Evolutionary conservation across 1,284 basidiomycete species (phyloP), one percentile per base, ranked within the genome.

Genomic region (Limonomyces culmigenus): DNA sequence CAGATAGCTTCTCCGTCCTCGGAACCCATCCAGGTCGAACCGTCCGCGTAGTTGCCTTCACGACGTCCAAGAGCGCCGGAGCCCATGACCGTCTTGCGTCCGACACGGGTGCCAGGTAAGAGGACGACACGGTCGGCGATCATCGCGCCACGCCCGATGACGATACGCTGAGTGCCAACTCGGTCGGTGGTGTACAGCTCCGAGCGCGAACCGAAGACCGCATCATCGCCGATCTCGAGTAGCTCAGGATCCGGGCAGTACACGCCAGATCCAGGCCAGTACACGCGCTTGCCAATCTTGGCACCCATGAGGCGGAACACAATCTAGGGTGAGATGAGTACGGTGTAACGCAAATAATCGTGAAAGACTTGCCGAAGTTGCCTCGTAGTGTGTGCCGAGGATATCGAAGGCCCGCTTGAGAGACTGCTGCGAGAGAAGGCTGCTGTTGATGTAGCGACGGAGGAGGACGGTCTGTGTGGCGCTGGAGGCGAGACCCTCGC

Each of bases 111-210:
- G 14, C 57, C 57, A 19, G 63, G 62, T 6, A 63, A 51, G 11
- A 65, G 48, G 4, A 65, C 55, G 13, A 61, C 59, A 8, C 62
- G 56, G 44, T 65, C 63, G 12, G 62, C 62, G 29, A 65, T 59
- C 63, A 65, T 65, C 20, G 62, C 62, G 33, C 63, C 63, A 32
- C 50, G 46, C 5, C 48, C 56, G 36, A 65, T 53, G 11, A 50
- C 43, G 30, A 65, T 58, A 35, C 50, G 58, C 13, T 41, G 54
- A 3, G 59, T 50, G 12, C 63, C 62, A 12, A 56, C 38, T 17
- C 52, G 48, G 45, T 65, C 63, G 2, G 56, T 58, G 12, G 62
- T 64, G 40, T 60, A 60, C 2, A 64, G 41, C 42, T 59, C 56
- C 5, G 60, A 59, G 30, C 57, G 57, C 18, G 60, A 62, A n/a